Base-by-base conservation (phyloP, 441 rosid genomes). In the Eutrema salsugineum region DNA sequence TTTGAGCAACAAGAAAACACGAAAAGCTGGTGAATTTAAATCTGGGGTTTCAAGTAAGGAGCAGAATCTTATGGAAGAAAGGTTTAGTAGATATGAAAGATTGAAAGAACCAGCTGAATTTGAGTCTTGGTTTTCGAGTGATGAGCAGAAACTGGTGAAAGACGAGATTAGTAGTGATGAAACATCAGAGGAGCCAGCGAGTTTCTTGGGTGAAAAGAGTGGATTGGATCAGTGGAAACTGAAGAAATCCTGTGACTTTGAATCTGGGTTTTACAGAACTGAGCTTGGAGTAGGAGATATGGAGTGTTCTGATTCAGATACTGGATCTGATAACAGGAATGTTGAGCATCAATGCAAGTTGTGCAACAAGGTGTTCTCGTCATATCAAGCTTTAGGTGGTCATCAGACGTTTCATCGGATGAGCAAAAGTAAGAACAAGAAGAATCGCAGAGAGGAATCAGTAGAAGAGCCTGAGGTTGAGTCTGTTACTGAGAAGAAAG, bases 321-420 rank as follows among this genome's bases (percentile, higher is more conserved):
- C 32, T 17, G 82, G 78, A 54, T 43, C 63, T 63, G 40, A 39
- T 5, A 6, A 66, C 55, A 44, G 47, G 42, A 33, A 12, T 3
- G n/a, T 6, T 49, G 63, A 69, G 66, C 85, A 76, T 78, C 75
- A 59, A 63, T 83, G 93, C 70, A 79, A 63, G 78, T 54, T 79
- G 77, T 92, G 91, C 81, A 78, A 69, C 75, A 86, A 78, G 75
- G 71, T 49, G 27, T 84, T 87, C 80, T 61, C 58, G 39, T 78
- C 84, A 48, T 49, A 81, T 54, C 89, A 83, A 78, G 88, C 95
- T 15, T 85, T 86, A 70, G 93, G 91, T 39, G 93, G 94, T 56
- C 94, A 91, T 78, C 84, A 85, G 70, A 85, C 86, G 55, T 50
- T 59, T 54, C 92, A 90, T 62, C 68, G 85, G 63, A 36, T 66